phyloP scores from a whole-genome alignment of 2,329 filamentous ascomycete species.

The Cytospora piceicola region DNA sequence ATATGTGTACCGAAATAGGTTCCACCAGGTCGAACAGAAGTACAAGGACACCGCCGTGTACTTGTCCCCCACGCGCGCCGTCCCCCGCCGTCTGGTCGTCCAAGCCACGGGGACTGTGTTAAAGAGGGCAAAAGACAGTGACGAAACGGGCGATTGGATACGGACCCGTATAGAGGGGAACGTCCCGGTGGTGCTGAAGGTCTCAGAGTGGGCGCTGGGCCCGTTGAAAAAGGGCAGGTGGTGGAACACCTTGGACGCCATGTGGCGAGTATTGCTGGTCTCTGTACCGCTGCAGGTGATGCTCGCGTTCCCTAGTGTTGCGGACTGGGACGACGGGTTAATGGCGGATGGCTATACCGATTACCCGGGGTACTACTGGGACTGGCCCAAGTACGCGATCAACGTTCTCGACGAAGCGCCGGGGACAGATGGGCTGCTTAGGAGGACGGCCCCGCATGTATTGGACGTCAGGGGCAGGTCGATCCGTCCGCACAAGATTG shows the following conservation, averaged over 20 bases:
- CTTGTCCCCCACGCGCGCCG: constrained; percentile 34
- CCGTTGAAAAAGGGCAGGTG: constrained; percentile 26
- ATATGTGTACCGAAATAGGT: constrained; percentile 33
- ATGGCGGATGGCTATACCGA: constrained; percentile 33
- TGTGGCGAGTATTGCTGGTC: constrained; percentile 30
- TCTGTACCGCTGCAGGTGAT: constrained; percentile 34
- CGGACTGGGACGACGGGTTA: constrained; percentile 32
- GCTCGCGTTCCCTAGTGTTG: constrained; percentile 28
- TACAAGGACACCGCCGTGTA: constrained; percentile 36
- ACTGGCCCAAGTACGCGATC: constrained; percentile 36
- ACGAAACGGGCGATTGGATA: constrained; percentile 33
- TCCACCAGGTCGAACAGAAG: constrained; percentile 33
- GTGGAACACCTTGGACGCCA: constrained; percentile 26
- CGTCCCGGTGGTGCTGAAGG: constrained; percentile 32
- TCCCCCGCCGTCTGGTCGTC: constrained; percentile 34
- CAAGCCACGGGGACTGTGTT: constrained; percentile 33
- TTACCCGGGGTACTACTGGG: constrained; percentile 35
- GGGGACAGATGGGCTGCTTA: background rate
- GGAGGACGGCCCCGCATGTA: background rate
- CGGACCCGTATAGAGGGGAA: constrained; percentile 32
- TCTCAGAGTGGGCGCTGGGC: constrained; percentile 33
- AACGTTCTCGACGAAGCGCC: constrained; percentile 35
- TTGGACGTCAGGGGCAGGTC: constrained; percentile 25
- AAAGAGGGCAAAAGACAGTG: constrained; percentile 6
- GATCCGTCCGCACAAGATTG: constrained; percentile 30